Evolutionary conservation across 192 early-diverging fungal genomes (phyloP), one percentile per base, ranked within the genome.

Genomic region (Phycomyces blakesleeanus): DNA sequence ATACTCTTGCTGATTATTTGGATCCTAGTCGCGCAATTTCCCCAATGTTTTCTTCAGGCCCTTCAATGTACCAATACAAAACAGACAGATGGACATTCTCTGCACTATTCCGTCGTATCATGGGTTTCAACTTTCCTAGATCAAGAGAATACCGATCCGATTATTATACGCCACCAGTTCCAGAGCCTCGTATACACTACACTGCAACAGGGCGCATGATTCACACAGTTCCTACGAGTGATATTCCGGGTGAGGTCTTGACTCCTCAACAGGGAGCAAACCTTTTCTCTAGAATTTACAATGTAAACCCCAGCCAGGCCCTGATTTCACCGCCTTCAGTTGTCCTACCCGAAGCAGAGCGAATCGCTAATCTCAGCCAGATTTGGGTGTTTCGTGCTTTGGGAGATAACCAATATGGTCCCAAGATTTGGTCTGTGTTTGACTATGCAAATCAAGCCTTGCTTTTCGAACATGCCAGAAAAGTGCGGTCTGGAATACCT

Each of bases 371-470:
- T 27, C 8, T 27, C 1, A 37, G 29, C 16, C 25, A 25, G 7
- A 20, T 47, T n/a, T 59, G 58, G 58, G 58, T 26, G 8, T 59
- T 59, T 42, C 24, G 24, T 25, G 14, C 21, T 16, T 25, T 25
- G 3, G 25, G 9, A 5, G 12, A 47, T 0, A 12, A 14, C 25
- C 58, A 21, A 12, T 21, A 18, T 15, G 3, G 25, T 0, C 41
- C 58, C 0, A 49, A 40, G 0, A 25, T 59, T 34, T 59, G 58
- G 58, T 26, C 24, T 15, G 25, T 22, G 16, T 59, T 59, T 24
- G 58, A 59, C 18, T 20, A 25, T 27, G 26, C 18, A 2, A 59
- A 59, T 26, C 58, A 59, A 59, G 20, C 42, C 27, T 16, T 22
- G 58, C 38, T 59, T 10, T 22, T 26, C 12, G 24, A 59, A 14